Evolutionary conservation across 352 stramenopile species (phyloP).

Genomic region (Pythium dissimile): DNA sequence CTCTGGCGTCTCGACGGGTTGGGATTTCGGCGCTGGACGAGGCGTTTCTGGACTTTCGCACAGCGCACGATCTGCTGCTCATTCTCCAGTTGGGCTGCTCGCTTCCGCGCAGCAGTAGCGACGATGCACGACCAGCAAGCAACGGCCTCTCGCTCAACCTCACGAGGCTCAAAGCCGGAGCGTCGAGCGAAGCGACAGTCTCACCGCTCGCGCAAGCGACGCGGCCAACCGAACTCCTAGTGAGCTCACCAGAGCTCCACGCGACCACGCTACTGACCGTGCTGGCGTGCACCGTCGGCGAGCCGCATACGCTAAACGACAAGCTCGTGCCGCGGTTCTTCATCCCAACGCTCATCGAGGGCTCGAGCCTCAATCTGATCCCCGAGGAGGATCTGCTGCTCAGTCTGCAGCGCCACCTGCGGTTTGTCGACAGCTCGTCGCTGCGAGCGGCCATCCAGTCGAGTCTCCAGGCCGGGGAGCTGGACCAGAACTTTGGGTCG

Average conservation of each 20-base stretch:
- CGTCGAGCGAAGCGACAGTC: neutral
- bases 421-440: neutral
- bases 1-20: slow-evolving; percentile 9
- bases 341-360: slow-evolving; percentile 16
- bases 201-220: neutral
- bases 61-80: neutral
- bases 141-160: slow-evolving; percentile 14
- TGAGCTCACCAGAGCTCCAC: slow-evolving; percentile 13
- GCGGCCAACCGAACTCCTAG: slow-evolving; percentile 23
- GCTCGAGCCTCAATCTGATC: slow-evolving; percentile 11
- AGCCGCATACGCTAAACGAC: slow-evolving; percentile 7
- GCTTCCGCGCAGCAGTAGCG: neutral
- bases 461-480: slow-evolving; percentile 15
- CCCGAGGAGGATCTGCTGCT: slow-evolving; percentile 37
- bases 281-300: slow-evolving; percentile 32
- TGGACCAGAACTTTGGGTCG: slow-evolving; percentile 19
- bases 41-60: slow-evolving; percentile 11
- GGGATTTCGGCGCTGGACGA: slow-evolving; percentile 7
- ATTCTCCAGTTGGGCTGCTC: neutral
- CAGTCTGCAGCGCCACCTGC: slow-evolving; percentile 40
- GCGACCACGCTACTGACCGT: slow-evolving; percentile 13
- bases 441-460: slow-evolving; percentile 13
- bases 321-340: slow-evolving; percentile 19
- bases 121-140: neutral
- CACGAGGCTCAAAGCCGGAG: neutral